Evolutionary conservation across 164 flowering plant species (phyloP), one percentile per base, ranked within the genome.

Genomic region (Liriodendron chinense): DNA sequence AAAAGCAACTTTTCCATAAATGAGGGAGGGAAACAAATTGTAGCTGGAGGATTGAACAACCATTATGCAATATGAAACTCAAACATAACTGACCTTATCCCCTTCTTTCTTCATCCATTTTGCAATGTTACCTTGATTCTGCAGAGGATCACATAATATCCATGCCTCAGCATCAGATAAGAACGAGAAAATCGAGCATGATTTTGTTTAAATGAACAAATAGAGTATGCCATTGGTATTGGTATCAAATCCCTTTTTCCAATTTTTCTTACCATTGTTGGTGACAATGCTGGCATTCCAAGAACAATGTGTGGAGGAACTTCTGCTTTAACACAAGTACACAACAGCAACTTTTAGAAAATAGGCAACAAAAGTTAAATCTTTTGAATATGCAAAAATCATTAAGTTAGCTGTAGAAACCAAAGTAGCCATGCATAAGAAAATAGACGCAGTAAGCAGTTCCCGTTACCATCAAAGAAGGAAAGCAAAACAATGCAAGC

Each of bases 91-190:
- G 63, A 91, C 97, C 95, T 92, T 95, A 68, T 94, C 91, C 48
- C 98, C 98, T 87, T 94, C 97, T 75, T 91, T 87, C 78, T 92
- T 92, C 83, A 81, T 81, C 98, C 98, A 94, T 74, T 82, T 91
- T n/a, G 84, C 86, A 80, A 94, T 89, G 81, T 92, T 92, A n/a
- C 98, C 98, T 78, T 92, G 96, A 82, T 87, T 89, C 98, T 94
- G 87, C 69, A 80, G 73, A 77, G 34, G 28, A 76, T 81, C 26
- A 75, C 47, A 71, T 48, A 14, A 69, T 69, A 69, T 68, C 65
- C 50, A 79, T 28, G 50, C 9, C 14, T 63, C 28, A 83, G 71
- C 67, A 56, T 71, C 53, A 56, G 65, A 64, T 3, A 9, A 23
- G 43, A 26, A 66, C 2, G 56, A 70, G 47, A 47, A 34, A 79